A percentile compares a stretch with the other conserved stretches of the same genome.
Evolutionary conservation across 2,329 filamentous ascomycete genomes (phyloP).

Genomic region (Penicillium sp.): DNA sequence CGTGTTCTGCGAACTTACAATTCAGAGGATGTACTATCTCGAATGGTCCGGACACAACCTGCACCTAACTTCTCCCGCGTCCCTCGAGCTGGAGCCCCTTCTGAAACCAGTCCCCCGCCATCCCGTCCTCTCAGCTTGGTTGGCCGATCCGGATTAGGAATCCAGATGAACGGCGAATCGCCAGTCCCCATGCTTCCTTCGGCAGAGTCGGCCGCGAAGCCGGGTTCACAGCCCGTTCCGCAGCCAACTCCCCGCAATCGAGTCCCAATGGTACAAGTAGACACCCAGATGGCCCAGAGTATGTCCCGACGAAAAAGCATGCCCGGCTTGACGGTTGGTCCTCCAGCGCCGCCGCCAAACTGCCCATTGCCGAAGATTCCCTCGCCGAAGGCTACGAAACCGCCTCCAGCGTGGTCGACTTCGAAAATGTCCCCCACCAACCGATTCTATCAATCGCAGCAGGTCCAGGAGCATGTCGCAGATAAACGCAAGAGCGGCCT

Average conservation of each 20-base stretch:
- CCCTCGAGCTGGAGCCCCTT: conserved; percentile 11
- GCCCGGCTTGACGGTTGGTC: conserved; percentile 35
- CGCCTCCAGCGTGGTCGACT: conserved; percentile 13
- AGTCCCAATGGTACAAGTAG: conserved; percentile 15
- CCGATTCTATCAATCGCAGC: conserved; percentile 25
- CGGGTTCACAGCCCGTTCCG: neutral
- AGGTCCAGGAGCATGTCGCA: conserved; percentile 19
- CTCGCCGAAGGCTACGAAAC: conserved; percentile 19
- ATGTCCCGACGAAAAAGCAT: conserved; percentile 39
- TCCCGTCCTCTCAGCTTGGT: conserved; percentile 29
- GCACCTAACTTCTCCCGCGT: conserved; percentile 21
- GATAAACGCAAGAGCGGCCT: conserved; percentile 18
- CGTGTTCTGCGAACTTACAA: conserved; percentile 32
- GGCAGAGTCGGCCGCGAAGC: neutral
- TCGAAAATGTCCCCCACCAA: conserved; percentile 10
- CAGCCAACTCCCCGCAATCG: conserved; percentile 16
- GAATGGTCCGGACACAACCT: conserved; percentile 19
- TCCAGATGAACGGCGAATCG: conserved; percentile 12
- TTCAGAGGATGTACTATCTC: conserved; percentile 34
- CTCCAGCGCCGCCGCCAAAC: conserved; percentile 38
- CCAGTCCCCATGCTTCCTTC: conserved; percentile 12
- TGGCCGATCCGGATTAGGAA: conserved; percentile 17
- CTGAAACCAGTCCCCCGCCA: conserved; percentile 18
- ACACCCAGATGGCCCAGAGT: conserved; percentile 15
- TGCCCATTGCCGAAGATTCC: conserved; percentile 40